Evolutionary conservation across 768 basidiomycete genomes (phyloP).

Genomic region (Suillus subluteus): DNA sequence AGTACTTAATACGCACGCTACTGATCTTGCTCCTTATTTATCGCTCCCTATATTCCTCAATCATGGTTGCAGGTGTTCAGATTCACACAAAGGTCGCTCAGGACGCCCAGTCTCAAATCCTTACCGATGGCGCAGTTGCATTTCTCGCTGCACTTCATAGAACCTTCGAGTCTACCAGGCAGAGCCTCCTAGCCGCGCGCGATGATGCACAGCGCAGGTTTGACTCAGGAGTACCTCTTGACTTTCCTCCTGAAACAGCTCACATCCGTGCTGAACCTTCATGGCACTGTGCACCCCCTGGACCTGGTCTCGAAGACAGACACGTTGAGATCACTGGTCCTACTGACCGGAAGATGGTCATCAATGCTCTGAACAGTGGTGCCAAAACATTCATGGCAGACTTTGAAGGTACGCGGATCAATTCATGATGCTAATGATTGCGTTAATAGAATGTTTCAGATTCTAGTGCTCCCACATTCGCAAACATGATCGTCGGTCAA

Average conservation of each 20-base stretch:
- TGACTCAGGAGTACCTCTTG: slow-evolving; percentile 79
- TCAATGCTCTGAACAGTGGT: slow-evolving; percentile 94
- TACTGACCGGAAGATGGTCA: slow-evolving; percentile 98
- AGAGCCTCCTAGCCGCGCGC: slow-evolving; percentile 77
- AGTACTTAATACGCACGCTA: slow-evolving; percentile 32
- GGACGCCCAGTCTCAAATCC: slow-evolving; percentile 75
- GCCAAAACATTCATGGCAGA: slow-evolving; percentile 99
- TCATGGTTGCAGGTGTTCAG: slow-evolving; percentile 64
- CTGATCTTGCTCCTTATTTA: slow-evolving; percentile 12
- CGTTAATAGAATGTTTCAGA: slow-evolving; percentile 50
- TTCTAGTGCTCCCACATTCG: slow-evolving; percentile 91
- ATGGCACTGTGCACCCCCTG: slow-evolving; percentile 93
- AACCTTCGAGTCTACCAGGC: slow-evolving; percentile 89
- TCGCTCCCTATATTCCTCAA: slow-evolving; percentile 24
- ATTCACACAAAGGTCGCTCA: slow-evolving; percentile 66
- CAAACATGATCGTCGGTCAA: slow-evolving; percentile 92
- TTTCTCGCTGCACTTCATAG: slow-evolving; percentile 92
- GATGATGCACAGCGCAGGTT: slow-evolving; percentile 76
- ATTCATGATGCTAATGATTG: too few species aligned
- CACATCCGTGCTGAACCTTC: slow-evolving; percentile 86
- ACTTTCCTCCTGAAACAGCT: slow-evolving; percentile 88
- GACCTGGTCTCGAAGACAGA: slow-evolving; percentile 91
- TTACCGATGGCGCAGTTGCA: slow-evolving; percentile 82
- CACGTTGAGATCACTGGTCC: slow-evolving; percentile 98
- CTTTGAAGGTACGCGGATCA: slow-evolving; percentile 75